Base-by-base conservation (phyloP, 2,329 filamentous ascomycete species). In the Pseudopithomyces chartarum region DNA sequence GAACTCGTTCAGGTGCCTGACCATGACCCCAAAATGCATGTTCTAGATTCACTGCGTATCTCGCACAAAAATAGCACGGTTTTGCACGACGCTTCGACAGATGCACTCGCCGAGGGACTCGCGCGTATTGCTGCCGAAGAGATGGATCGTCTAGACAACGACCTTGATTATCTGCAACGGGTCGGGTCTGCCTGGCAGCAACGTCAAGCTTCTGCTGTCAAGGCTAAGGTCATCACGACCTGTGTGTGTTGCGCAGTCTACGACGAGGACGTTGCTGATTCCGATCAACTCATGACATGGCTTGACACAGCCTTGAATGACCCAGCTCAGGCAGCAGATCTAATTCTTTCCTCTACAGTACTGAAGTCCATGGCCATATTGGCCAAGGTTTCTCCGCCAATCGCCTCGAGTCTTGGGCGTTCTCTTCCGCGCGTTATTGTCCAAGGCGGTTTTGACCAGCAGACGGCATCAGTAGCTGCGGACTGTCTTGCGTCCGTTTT, bases 381-480 rank as follows among this genome's bases (percentile, higher is more conserved):
- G 20, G 92, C 93, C 54, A 89, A 87, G 64, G 81, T 91, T 29
- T 90, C 89, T 10, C 86, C 90, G 6, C 80, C 85, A 2, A 89
- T 89, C 62, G 91, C 92, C 12, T 86, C 91, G 1, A 87, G 82
- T 58, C 85, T 96, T 52, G 93, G 90, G 67, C 87, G 91, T 32
- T 85, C 92, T 17, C 81, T 99, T 40, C 89, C 96, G 42, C 86
- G 91, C 40, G 92, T 96, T 64, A 91, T 99, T 57, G 91, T 97
- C 0, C 92, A 97, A 72, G 89, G 90, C 53, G 85, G 87, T 19
- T 87, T 91, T 34, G 85, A 86, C 54, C 84, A 86, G 15, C 80
- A 85, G 26, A 91, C 87, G 12, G 88, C 95, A 42, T 83, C 82
- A 1, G 84, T 94, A 33, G 94, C 94, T 26, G 92, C 93, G n/a